Evolutionary conservation across 2,329 filamentous ascomycete species (phyloP), one percentile per base, ranked within the genome.

Genomic region (Chrysoporthe cubensis): DNA sequence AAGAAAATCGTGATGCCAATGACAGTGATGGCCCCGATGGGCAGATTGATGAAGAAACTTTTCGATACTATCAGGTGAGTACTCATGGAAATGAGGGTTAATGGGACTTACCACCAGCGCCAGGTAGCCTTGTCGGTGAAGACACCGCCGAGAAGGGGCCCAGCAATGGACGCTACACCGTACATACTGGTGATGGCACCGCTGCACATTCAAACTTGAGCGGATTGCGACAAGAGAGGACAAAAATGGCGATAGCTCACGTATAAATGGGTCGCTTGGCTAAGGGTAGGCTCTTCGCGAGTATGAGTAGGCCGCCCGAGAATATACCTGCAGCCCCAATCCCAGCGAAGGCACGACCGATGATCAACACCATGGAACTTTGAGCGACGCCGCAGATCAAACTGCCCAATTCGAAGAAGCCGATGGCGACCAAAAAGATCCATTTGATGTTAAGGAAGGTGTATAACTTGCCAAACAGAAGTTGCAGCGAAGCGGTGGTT

Each of bases 111-210:
- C 48, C 48, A 74, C 74, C 76, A 75, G 57, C 74, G 68, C 48
- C 48, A 52, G 48, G 48, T 52, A 52, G 48, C 48, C 48, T 14
- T 52, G 48, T 52, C 48, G 1, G 66, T 68, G n/a, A 68, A 66
- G 52, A 52, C 63, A 18, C 66, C 66, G 4, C 66, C 69, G 8
- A 67, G 21, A 2, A 73, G 61, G 0, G 73, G 73, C 1, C 71
- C 73, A 6, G 71, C 46, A 9, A 73, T 69, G 7, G 69, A 66
- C 3, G 81, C 79, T 60, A 83, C 74, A 14, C 81, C 82, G 70
- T 80, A 84, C 75, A 83, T 82, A 60, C 74, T 77, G 40, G 77
- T 78, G 59, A 83, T 76, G n/a, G 81, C 70, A 62, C 80, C 80
- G 9, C 70, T 72, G 66, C 73, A 75, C n/a, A 75, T 26, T 21